Evolutionary conservation across 768 basidiomycete genomes (phyloP), one percentile per base, ranked within the genome.

Genomic region (Panellus pusillus): DNA sequence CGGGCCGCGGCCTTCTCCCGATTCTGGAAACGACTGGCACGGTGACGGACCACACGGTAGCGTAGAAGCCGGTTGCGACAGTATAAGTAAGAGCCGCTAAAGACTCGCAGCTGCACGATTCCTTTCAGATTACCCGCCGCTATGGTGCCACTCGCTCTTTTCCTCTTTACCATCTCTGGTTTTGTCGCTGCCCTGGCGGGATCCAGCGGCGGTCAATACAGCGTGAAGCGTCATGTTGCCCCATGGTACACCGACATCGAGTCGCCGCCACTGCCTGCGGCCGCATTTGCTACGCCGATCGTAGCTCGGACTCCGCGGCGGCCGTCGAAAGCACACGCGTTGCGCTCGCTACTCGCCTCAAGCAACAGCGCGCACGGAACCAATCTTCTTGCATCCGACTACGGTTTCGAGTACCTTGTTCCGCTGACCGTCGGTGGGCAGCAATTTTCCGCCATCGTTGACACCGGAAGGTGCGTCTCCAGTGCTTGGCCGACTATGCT

Each of bases 401-500:
- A 51, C 20, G 55, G 55, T 42, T 56, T 42, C 17, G 55, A 63
- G 36, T 63, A 63, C 40, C 49, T 63, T 1, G 19, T 37, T 2
- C 45, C 48, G 20, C 19, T 52, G 8, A 55, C 40, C 3, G 28
- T 63, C 11, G 61, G 61, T 1, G 44, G 20, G 9, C 58, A 63
- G 42, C 24, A 37, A 3, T 63, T 63, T 20, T 18, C 29, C 13
- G 28, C 60, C 6, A 58, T 63, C 13, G 49, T 55, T 3, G 61
- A 63, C 38, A 63, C 59, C 1, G 61, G 61, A 19, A 60, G 58
- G 62, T 61, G 37, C 9, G 48, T 13, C 6, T 6, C 2, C 15
- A 6, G 24, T 24, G 24, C n/a, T n/a, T n/a, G n/a, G n/a, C n/a
- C n/a, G n/a, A n/a, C n/a, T 24, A 24, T 24, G 6, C 19, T 17